A percentile compares a stretch with the other conserved stretches of the same genome.
These are phyloP conservation scores for Trichoderma virens DNA, from an alignment of 495 filamentous ascomycete species.

Conservation along the genomic window DNA sequence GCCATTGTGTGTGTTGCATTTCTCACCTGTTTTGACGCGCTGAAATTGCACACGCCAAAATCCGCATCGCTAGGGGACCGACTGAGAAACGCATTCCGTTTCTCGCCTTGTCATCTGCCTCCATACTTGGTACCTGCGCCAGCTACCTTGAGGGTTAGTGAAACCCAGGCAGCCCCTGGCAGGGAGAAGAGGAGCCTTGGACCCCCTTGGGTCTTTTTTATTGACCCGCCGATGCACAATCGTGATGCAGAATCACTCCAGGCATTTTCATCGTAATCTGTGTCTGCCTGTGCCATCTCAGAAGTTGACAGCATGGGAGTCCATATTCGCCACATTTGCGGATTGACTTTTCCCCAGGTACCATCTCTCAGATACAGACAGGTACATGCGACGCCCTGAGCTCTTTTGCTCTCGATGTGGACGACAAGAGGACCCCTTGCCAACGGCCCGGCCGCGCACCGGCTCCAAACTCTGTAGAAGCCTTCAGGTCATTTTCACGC, in stretches of 20 bases:
- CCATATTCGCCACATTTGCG: neutral
- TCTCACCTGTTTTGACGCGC: neutral
- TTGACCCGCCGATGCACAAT: constrained; percentile 4
- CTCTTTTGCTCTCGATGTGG: neutral
- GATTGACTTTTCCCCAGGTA: neutral
- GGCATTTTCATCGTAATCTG: neutral
- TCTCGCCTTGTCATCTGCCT: constrained; percentile 1
- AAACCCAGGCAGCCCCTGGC: constrained; percentile 2
- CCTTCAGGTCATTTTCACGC: neutral
- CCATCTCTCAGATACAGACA: neutral
- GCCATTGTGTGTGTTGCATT: neutral
- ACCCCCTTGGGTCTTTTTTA: neutral
- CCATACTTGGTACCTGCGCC: constrained; percentile 1
- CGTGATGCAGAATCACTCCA: neutral
- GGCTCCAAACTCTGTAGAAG: neutral
- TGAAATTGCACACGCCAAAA: neutral
- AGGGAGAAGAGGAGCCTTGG: neutral
- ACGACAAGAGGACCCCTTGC: neutral
- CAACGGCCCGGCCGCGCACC: neutral
- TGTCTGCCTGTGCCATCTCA: constrained; percentile 2
- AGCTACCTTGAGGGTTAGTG: neutral
- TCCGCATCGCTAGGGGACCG: neutral
- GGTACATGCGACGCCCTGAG: neutral
- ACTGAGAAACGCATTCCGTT: constrained; percentile 4
- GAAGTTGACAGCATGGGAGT: too few relatives aligned